Base-by-base conservation (phyloP, 805 yeast species). In the Babjeviella inositovora region DNA sequence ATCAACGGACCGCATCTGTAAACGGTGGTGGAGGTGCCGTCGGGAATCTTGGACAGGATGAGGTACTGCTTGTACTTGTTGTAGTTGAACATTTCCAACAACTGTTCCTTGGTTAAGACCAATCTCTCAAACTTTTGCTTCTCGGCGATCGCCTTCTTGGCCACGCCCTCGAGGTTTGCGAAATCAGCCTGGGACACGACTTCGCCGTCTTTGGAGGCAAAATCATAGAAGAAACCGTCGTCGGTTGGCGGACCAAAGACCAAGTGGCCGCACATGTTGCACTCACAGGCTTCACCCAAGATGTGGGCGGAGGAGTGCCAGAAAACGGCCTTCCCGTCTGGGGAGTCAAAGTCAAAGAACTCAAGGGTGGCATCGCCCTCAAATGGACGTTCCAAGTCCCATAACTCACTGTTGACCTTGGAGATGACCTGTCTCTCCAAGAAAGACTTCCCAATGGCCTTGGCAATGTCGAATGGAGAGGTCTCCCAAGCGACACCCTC, bases 251-350 rank as follows among this genome's bases (percentile, higher is more conserved):
- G 98, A 35, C 98, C 98, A 31, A 52, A 48, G 15, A 61, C 54
- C n/a, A 90, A 70, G 48, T 87, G 94, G 34, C 93, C 92, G 36
- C 96, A 97, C 47, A 75, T 61, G 50, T 82, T 90, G 50, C 95
- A 76, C 57, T 90, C 98, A 59, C 94, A 79, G 23, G 96, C 87
- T 59, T 90, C 98, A 54, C 98, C 98, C 38, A 90, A 59, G 26
- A 90, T 87, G 54, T 90, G 98, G 25, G 98, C 98, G 35, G 94
- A 77, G 3, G 98, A 90, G 51, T 90, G 98, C 98, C 98, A 90
- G 57, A 90, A 90, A 17, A 87, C 97, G 34, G 72, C 70, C 47
- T 75, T 81, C 51, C 97, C 98, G 43, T 85, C 96, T n/a, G 79
- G 79, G 30, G 81, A 62, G 18, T 82, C 93, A 41, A 90, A 90